Evolutionary conservation across 441 rosid genomes (phyloP).

Genomic region (Brassica balearica): DNA sequence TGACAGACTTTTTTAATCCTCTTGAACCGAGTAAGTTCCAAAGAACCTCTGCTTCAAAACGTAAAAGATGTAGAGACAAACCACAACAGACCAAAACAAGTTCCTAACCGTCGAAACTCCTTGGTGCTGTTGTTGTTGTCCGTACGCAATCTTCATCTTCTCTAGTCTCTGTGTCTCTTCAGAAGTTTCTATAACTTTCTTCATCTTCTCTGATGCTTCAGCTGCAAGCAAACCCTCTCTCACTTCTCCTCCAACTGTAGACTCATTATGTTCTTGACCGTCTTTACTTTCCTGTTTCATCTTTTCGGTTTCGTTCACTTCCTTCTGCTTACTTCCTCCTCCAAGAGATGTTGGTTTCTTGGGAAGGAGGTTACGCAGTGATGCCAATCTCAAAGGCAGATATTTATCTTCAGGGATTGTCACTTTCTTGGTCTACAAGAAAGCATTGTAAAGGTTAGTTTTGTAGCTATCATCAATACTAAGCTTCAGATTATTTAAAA

Average conservation of each 20-base stretch:
- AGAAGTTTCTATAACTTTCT: constrained; percentile 37
- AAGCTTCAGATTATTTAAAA: background rate
- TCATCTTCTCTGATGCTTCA: constrained; percentile 39
- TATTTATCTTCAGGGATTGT: constrained; percentile 52
- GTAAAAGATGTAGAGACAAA: constrained; percentile 41
- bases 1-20: constrained; percentile 11
- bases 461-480: background rate
- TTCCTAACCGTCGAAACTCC: constrained; percentile 34
- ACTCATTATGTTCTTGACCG: constrained; percentile 24
- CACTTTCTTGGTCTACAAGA: constrained; percentile 60
- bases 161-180: constrained; percentile 31
- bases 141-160: constrained; percentile 24
- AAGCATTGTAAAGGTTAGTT: constrained; percentile 34
- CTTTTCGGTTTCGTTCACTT: constrained; percentile 30
- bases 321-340: constrained; percentile 42
- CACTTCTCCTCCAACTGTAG: constrained; percentile 18
- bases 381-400: constrained; percentile 34
- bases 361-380: constrained; percentile 45
- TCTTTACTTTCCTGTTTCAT: constrained; percentile 21
- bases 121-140: constrained; percentile 34
- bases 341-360: constrained; percentile 30
- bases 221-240: constrained; percentile 42
- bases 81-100: constrained; percentile 41
- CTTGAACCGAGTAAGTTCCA: constrained; percentile 28
- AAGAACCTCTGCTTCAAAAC: constrained; percentile 45